A percentile compares a stretch with the other conserved stretches of the same genome.
Conservation (phyloP, 306 rosid genomes). For the Mimosa pudica region DNA sequence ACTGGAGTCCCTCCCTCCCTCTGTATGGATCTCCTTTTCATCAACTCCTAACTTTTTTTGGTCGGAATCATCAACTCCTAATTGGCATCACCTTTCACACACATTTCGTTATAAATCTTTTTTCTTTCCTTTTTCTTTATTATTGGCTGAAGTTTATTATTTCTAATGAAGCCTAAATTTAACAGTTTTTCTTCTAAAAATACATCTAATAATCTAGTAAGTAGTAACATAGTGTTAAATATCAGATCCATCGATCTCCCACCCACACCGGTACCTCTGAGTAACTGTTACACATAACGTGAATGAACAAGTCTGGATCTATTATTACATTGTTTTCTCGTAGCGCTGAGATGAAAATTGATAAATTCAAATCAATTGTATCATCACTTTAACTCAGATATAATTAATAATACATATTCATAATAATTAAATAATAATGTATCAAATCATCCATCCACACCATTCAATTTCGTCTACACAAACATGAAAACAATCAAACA, state of each 20-base stretch:
- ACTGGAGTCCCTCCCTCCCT: neutral
- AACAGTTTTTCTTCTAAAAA: neutral
- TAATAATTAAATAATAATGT: neutral
- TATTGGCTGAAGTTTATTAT: neutral
- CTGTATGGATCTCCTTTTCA: neutral
- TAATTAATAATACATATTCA: neutral
- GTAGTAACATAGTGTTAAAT: neutral
- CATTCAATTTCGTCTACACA: neutral
- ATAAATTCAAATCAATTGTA: neutral
- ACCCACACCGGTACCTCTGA: neutral
- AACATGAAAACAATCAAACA: neutral
- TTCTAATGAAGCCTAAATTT: neutral
- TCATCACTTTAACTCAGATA: neutral
- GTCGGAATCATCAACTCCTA: neutral
- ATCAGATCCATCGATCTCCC: neutral
- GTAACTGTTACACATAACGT: neutral
- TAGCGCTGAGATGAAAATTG: neutral
- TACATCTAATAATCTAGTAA: neutral
- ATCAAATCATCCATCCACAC: neutral
- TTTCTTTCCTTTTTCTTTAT: neutral
- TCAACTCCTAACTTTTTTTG: too few relatives aligned
- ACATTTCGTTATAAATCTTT: neutral
- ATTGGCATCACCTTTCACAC: neutral
- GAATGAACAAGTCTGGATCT: slow-evolving; percentile 1
- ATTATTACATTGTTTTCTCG: neutral